Evolutionary conservation across 257 asterid genomes (phyloP).

Genomic region (Craterostigma plantagineum): DNA sequence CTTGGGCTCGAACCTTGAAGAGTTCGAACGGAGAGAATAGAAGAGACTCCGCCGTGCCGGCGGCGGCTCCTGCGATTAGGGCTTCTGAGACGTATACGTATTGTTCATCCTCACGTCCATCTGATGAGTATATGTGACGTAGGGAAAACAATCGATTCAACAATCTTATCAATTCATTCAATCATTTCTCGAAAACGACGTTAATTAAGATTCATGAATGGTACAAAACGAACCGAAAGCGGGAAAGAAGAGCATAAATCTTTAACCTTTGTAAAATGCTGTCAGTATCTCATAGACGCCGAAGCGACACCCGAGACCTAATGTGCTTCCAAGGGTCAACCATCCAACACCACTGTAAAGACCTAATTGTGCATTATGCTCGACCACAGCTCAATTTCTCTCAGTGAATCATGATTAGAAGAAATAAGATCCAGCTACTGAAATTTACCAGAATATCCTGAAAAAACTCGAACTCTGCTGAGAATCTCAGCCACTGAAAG

Average conservation of each 20-base stretch:
- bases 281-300: constrained; percentile 66
- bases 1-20: constrained; percentile 77
- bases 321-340: constrained; percentile 43
- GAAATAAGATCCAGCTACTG: neutral
- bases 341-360: constrained; percentile 60
- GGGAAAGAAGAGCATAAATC: constrained; percentile 2
- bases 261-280: constrained; percentile 62
- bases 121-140: constrained; percentile 15
- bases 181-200: no score
- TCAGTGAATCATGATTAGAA: no score
- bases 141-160: neutral
- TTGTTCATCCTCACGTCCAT: constrained; percentile 62
- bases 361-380: no score
- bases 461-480: constrained; percentile 29
- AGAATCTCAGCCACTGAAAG: constrained; percentile 33
- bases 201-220: constrained; percentile 2
- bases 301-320: constrained; percentile 70
- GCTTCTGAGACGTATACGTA: constrained; percentile 44
- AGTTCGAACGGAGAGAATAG: constrained; percentile 65
- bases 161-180: neutral
- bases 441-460: constrained; percentile 52
- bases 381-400: no score
- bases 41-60: constrained; percentile 55
- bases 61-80: constrained; percentile 67
- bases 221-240: constrained; percentile 1